These are phyloP conservation scores for Teunomyces funiuensis DNA, from an alignment of 805 yeast species.

Conservation along the genomic window DNA sequence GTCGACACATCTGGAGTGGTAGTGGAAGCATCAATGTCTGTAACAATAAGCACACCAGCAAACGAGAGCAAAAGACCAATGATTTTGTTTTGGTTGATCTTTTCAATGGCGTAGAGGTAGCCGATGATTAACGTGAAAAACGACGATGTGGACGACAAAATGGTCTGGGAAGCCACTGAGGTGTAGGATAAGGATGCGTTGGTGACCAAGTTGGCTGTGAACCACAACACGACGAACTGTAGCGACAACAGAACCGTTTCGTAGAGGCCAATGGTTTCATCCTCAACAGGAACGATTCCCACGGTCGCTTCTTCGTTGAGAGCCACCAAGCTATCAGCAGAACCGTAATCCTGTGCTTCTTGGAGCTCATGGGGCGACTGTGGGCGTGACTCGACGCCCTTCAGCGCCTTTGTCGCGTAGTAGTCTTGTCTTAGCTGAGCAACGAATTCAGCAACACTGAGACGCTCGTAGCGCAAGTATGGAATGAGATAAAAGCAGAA, in stretches of 20 bases:
- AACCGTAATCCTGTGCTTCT: slow-evolving; percentile 25
- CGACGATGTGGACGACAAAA: slow-evolving; percentile 86
- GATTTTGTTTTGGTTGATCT: slow-evolving; percentile 61
- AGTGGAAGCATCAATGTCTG: slow-evolving; percentile 59
- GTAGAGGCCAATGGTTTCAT: slow-evolving; percentile 35
- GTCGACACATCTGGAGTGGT: slow-evolving; percentile 23
- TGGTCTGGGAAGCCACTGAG: slow-evolving; percentile 91
- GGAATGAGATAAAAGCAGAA: slow-evolving; percentile 79
- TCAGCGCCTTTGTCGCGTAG: slow-evolving; percentile 1
- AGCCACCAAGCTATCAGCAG: slow-evolving; percentile 18
- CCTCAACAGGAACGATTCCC: slow-evolving; percentile 4
- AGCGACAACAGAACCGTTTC: slow-evolving; percentile 76
- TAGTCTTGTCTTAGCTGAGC: slow-evolving; percentile 23
- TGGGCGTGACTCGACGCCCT: slow-evolving; percentile 9
- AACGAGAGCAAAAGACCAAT: slow-evolving; percentile 71
- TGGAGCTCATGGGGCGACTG: slow-evolving; percentile 22
- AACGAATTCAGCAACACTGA: slow-evolving; percentile 23
- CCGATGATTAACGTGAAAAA: slow-evolving; percentile 90
- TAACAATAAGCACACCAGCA: slow-evolving; percentile 76
- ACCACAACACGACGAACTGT: slow-evolving; percentile 89
- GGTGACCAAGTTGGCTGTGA: slow-evolving; percentile 81
- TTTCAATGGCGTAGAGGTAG: slow-evolving; percentile 66
- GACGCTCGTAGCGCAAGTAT: slow-evolving; percentile 34
- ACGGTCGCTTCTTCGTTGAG: slow-evolving; percentile 8
- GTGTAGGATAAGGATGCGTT: slow-evolving; percentile 88